Evolutionary conservation across 169 alveolate genomes (phyloP), one percentile per base, ranked within the genome.

Genomic region (Miamiensis avidus): DNA sequence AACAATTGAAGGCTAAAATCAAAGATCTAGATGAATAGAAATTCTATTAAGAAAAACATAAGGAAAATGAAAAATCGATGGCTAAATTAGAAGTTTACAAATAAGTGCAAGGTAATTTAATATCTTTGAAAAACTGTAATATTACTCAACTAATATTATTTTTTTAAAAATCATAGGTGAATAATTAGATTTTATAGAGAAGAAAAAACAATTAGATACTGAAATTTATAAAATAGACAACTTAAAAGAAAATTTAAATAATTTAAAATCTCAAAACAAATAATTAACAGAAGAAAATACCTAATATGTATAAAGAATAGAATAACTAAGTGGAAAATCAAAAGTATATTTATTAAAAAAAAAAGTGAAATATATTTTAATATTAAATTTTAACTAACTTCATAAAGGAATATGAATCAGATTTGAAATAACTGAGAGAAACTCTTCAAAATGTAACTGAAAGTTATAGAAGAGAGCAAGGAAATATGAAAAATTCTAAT

Each of bases 381-480:
- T 11, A 49, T 49, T 49, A 49, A 11, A 49, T 49, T 11, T 49
- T 49, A 11, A 49, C 34, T 29, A 82, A 75, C 31, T 33, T 73
- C 29, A 73, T 69, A 73, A 82, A 82, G 49, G 74, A 32, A 74
- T 29, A 74, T 34, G 87, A 82, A 34, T 34, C 29, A 31, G 87
- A 82, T 29, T 73, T 34, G 34, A 75, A 82, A 74, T 28, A 74
- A 29, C 33, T 82, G 73, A 72, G 69, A 49, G 87, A 82, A 30
- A 74, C 34, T 74, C n/a, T 82, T 25, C 34, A 76, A 28, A 81
- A 73, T 28, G 49, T 82, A 25, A 82, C 82, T 74, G 87, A 82
- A 32, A 81, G 82, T 74, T 34, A 82, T 0, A 82, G 34, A 30
- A 82, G 87, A 29, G 87, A 82, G 29, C 34, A 82, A 34, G 87